Evolutionary conservation across 768 basidiomycete species (phyloP).

Genomic region (Strobilomyces dryophilus): DNA sequence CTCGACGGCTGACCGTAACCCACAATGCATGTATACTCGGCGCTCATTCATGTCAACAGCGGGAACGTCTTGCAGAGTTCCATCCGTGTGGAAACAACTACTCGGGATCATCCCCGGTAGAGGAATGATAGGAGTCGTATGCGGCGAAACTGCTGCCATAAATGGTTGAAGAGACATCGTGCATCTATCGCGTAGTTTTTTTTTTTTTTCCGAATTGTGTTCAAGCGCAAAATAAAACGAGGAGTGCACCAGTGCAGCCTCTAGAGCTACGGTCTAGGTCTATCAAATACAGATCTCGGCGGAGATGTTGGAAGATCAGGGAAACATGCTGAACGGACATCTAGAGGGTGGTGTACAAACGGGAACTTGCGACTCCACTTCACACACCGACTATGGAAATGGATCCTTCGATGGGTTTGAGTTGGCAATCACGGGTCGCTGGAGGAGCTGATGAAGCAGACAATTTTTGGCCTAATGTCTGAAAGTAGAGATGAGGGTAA

Average conservation of each 20-base stretch:
- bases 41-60: not conserved
- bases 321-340: not conserved
- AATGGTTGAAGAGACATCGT: not conserved
- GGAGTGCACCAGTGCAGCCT: not conserved
- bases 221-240: not conserved
- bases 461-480: constrained; percentile 41
- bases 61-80: not conserved
- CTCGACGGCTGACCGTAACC: not conserved
- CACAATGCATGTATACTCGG: not conserved
- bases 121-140: not conserved
- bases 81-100: not conserved
- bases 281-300: constrained; percentile 5
- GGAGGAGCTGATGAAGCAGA: constrained; percentile 38
- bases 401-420: constrained; percentile 41
- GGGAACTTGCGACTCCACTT: not conserved
- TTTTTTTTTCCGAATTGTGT: no score
- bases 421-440: constrained; percentile 39
- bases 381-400: constrained; percentile 35
- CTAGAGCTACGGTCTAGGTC: not conserved
- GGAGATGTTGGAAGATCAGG: not conserved
- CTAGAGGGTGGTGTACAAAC: not conserved
- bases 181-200: not conserved
- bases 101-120: not conserved
- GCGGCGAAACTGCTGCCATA: not conserved
- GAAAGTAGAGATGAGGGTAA: constrained; percentile 8